A percentile compares a stretch with the other conserved stretches of the same genome.
These are phyloP conservation scores for Nemania sp. DNA, from an alignment of 2,329 filamentous ascomycete genomes.

Conservation along the genomic window DNA sequence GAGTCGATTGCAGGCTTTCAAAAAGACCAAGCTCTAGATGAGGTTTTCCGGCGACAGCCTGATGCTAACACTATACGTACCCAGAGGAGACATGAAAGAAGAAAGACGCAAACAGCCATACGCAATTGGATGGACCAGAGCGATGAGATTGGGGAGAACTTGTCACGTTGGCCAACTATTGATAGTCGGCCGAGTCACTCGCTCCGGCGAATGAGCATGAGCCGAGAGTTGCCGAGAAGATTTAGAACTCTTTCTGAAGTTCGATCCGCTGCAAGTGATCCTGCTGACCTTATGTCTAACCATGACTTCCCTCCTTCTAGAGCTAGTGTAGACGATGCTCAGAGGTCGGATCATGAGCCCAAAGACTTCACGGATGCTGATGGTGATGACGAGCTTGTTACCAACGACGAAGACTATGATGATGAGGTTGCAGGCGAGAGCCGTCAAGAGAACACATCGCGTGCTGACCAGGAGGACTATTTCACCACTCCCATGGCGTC, in stretches of 20 bases:
- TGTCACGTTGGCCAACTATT: slow-evolving; percentile 63
- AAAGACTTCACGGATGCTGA: slow-evolving; percentile 82
- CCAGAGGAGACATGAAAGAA: slow-evolving; percentile 71
- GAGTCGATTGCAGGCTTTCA: slow-evolving; percentile 90
- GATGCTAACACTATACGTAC: slow-evolving; percentile 71
- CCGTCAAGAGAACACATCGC: slow-evolving; percentile 46
- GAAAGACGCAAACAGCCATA: slow-evolving; percentile 83
- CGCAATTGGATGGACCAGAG: slow-evolving; percentile 89
- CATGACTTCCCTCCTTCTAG: slow-evolving; percentile 49
- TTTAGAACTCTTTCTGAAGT: slow-evolving; percentile 66
- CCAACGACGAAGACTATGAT: slow-evolving; percentile 79
- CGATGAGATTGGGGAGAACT: slow-evolving; percentile 62
- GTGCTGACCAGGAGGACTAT: slow-evolving; percentile 59
- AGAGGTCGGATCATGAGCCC: slow-evolving; percentile 60
- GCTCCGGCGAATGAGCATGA: slow-evolving; percentile 66
- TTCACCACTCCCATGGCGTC: slow-evolving; percentile 65
- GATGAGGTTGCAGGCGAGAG: slow-evolving; percentile 62
- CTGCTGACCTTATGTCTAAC: slow-evolving; percentile 70
- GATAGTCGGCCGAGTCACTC: slow-evolving; percentile 61
- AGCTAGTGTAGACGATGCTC: slow-evolving; percentile 48
- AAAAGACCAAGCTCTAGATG: slow-evolving; percentile 89
- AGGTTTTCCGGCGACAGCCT: slow-evolving; percentile 84
- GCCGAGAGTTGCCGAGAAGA: slow-evolving; percentile 61
- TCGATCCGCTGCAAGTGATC: slow-evolving; percentile 72
- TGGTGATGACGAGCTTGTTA: slow-evolving; percentile 89